Evolutionary conservation across 352 stramenopile genomes (phyloP).

Genomic region (Thalassiosira hispida): DNA sequence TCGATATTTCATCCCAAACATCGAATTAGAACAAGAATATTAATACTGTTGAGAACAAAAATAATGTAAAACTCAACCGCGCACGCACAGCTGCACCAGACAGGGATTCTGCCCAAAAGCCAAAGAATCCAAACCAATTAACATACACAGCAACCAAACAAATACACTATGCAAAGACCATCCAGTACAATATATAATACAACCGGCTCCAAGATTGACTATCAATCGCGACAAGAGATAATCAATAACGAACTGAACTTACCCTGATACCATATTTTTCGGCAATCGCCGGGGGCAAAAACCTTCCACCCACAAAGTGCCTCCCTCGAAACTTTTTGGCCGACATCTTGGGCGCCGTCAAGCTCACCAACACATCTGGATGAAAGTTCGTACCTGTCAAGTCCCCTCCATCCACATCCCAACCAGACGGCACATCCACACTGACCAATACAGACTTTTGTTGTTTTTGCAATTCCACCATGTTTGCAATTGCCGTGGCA

Average conservation of each 20-base stretch:
- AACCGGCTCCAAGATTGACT: too few relatives aligned
- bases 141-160: slow-evolving; percentile 51
- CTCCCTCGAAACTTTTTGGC: slow-evolving; percentile 88
- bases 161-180: not conserved
- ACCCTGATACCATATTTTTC: slow-evolving; percentile 83
- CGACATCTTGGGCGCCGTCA: slow-evolving; percentile 97
- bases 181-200: not conserved
- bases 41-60: not conserved
- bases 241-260: slow-evolving; percentile 15
- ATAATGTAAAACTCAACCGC: too few relatives aligned
- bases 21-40: not conserved
- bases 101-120: too few relatives aligned
- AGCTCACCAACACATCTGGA: slow-evolving; percentile 94
- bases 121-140: slow-evolving; percentile 26
- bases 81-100: too few relatives aligned
- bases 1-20: not conserved
- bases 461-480: slow-evolving; percentile 52
- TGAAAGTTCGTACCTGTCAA: slow-evolving; percentile 80
- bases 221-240: not conserved
- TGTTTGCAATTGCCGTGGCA: slow-evolving; percentile 66
- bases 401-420: slow-evolving; percentile 93
- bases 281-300: slow-evolving; percentile 88
- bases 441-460: slow-evolving; percentile 89
- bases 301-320: slow-evolving; percentile 96
- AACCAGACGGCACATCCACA: slow-evolving; percentile 98